phyloP scores from a whole-genome alignment of 83 land plant genomes.

The Diphasiastrum complanatum region DNA sequence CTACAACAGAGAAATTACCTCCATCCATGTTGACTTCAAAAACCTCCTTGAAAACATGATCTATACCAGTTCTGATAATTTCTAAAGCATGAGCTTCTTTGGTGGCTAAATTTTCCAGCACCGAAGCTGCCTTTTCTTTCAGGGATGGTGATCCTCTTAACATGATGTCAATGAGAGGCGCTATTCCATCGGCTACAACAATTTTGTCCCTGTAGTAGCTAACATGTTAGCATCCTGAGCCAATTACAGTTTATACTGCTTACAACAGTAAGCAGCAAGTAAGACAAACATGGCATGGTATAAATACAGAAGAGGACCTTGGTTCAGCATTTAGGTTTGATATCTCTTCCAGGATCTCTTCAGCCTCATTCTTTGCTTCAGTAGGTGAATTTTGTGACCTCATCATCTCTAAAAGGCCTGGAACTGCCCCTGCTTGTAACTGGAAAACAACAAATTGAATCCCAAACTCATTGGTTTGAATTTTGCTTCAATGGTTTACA shows the following conservation, averaged over 20 bases:
- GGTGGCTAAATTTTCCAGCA: slow-evolving; percentile 52
- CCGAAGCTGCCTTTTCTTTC: slow-evolving; percentile 57
- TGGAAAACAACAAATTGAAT: slow-evolving; percentile 31
- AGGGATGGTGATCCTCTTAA: slow-evolving; percentile 37
- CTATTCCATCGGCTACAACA: slow-evolving; percentile 34
- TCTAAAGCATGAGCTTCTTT: slow-evolving; percentile 28
- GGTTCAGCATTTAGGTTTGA: slow-evolving; percentile 29
- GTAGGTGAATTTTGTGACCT: slow-evolving; percentile 27
- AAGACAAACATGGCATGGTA: too few species aligned
- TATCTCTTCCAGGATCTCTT: slow-evolving; percentile 34
- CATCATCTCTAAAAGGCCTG: slow-evolving; percentile 40
- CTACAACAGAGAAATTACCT: too few species aligned
- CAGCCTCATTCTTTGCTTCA: slow-evolving; percentile 32
- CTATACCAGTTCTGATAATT: slow-evolving; percentile 40
- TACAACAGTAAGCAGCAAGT: too few species aligned
- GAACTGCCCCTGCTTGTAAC: slow-evolving; percentile 46
- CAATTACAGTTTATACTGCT: background rate
- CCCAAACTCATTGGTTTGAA: too few species aligned
- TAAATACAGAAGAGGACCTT: slow-evolving; percentile 19
- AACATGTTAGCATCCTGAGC: background rate
- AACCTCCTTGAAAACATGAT: slow-evolving; percentile 35
- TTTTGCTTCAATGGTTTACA: too few species aligned
- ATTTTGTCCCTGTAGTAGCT: slow-evolving; percentile 39
- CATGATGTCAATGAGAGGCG: slow-evolving; percentile 47
- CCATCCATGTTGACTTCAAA: slow-evolving; percentile 31